Base-by-base conservation (phyloP, 2,329 filamentous ascomycete genomes). In the Acarospora socialis region DNA sequence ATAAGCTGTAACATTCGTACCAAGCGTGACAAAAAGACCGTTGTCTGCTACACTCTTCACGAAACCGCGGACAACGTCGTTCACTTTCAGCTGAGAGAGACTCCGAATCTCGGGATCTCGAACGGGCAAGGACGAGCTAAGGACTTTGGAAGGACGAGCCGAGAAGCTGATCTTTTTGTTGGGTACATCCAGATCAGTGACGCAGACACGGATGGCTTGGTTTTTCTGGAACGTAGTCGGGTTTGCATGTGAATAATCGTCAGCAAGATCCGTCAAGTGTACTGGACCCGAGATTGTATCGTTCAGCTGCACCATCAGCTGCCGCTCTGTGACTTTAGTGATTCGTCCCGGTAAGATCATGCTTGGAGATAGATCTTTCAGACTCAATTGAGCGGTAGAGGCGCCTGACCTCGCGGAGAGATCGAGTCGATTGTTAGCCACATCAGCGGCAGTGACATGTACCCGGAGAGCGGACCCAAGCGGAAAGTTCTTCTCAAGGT, bases 31-130 rank as follows among this genome's bases (percentile, higher is more conserved):
- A 47, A 94, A 93, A 2, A 98, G 56, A 32, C 90, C 90, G 52
- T 84, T 87, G 43, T 93, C 83, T 0, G 81, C 70, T 24, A 95
- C 74, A 43, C 83, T 82, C 59, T 84, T 92, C 46, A 98, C 72
- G 47, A 98, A 95, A 3, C 92, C 92, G 34, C 90, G 79, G 9
- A 92, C 65, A 18, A 94, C 61, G 40, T 92, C 77, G 38, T 86
- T 82, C 22, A 73, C 60, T 35, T 77, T 73, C 19, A 98, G 50
- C 43, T 92, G 73, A n/a, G 72, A 63, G 28, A 75, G 57, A 12
- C 70, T 70, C 8, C 65, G 69, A 42, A 98, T 74, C 46, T 94
- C 83, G 21, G 69, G 73, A 51, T 98, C 90, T 48, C 76, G 73
- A 27, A 94, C 72, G 1, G 76, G 68, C 3, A 92, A 61, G 2